A percentile compares a stretch with the other conserved stretches of the same genome.
Evolutionary conservation across 768 basidiomycete genomes (phyloP).

Genomic region (Boletus bicolor): DNA sequence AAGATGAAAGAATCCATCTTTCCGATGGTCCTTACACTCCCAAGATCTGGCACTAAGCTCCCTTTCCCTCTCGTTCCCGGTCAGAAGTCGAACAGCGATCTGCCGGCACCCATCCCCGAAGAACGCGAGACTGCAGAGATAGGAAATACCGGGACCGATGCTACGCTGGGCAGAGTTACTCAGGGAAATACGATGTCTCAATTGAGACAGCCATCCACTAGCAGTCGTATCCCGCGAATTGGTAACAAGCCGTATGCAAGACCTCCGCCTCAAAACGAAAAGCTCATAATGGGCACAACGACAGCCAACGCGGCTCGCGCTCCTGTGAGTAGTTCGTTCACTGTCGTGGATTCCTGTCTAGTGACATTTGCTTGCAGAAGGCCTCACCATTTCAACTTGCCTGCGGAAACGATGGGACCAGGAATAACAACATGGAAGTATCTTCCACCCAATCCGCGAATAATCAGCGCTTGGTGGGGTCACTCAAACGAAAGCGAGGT

Average conservation of each 20-base stretch:
- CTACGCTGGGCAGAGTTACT: constrained; percentile 14
- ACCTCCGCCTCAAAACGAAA: constrained; percentile 21
- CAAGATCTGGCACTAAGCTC: constrained; percentile 15
- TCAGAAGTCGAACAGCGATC: constrained; percentile 18
- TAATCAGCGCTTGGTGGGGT: constrained; percentile 7
- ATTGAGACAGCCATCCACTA: constrained; percentile 44
- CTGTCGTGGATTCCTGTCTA: not conserved
- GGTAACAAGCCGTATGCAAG: constrained; percentile 57
- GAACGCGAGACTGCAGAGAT: constrained; percentile 21
- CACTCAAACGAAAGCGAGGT: constrained; percentile 34
- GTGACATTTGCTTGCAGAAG: constrained; percentile 5
- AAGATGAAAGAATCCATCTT: constrained; percentile 23
- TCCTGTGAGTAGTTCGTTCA: constrained; percentile 16
- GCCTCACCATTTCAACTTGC: constrained; percentile 9
- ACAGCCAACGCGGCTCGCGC: constrained; percentile 4
- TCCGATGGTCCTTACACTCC: constrained; percentile 7
- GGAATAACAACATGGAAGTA: constrained; percentile 11
- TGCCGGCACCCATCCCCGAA: constrained; percentile 34
- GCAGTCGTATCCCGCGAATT: constrained; percentile 61
- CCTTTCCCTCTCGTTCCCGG: constrained; percentile 29
- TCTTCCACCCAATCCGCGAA: constrained; percentile 6
- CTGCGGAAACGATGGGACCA: constrained; percentile 6
- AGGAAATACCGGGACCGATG: constrained; percentile 8
- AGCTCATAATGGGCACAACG: not conserved
- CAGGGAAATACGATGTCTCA: constrained; percentile 38